These are phyloP conservation scores for Daldinia caldariorum DNA, from an alignment of 495 filamentous ascomycete species.

Conservation along the genomic window DNA sequence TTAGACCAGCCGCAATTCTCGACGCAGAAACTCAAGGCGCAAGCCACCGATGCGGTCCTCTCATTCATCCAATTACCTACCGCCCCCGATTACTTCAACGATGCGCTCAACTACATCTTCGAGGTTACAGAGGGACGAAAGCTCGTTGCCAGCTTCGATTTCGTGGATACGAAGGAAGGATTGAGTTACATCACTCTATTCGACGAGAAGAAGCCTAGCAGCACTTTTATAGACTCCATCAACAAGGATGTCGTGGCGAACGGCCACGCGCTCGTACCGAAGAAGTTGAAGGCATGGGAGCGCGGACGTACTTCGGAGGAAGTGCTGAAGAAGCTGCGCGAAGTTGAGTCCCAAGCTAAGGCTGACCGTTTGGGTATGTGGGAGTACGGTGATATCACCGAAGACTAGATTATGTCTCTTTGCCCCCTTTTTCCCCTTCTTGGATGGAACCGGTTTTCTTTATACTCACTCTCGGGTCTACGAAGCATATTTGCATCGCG, in stretches of 20 bases:
- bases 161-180: conserved; percentile 75
- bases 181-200: conserved; percentile 84
- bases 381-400: conserved; percentile 96
- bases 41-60: conserved; percentile 88
- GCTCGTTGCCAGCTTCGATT: conserved; percentile 91
- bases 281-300: conserved; percentile 92
- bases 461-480: conserved; percentile 9
- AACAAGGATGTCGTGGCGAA: conserved; percentile 85
- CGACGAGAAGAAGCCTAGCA: conserved; percentile 71
- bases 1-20: conserved; percentile 81
- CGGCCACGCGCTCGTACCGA: conserved; percentile 87
- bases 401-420: conserved; percentile 66
- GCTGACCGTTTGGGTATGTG: conserved; percentile 83
- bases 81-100: conserved; percentile 77
- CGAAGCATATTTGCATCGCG: conserved; percentile 28
- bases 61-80: conserved; percentile 88
- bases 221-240: conserved; percentile 68
- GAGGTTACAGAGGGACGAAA: conserved; percentile 72
- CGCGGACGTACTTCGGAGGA: conserved; percentile 69
- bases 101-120: conserved; percentile 76
- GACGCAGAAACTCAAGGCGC: conserved; percentile 78
- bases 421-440: not conserved
- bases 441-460: conserved; percentile 9
- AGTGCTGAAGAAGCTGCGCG: conserved; percentile 71
- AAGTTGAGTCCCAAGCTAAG: conserved; percentile 79